phyloP scores from a whole-genome alignment of 2,329 filamentous ascomycete genomes.

The Coniochaeta sp. region DNA sequence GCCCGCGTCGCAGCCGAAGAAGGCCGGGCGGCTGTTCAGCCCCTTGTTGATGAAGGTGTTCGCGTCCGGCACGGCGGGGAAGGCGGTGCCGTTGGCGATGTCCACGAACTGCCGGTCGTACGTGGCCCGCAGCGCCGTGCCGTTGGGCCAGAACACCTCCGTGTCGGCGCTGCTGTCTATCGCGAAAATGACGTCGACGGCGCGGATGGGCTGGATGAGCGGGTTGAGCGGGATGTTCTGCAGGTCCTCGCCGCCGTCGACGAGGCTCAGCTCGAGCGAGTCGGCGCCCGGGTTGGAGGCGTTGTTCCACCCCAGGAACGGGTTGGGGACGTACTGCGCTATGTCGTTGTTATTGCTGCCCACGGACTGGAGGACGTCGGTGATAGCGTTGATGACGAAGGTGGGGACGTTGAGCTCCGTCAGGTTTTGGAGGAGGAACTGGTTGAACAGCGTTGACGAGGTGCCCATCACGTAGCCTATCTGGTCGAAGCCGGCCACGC shows the following conservation, averaged over 20 bases:
- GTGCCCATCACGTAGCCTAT: conserved; percentile 81
- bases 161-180: conserved; percentile 60
- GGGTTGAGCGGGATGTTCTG: conserved; percentile 48
- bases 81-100: conserved; percentile 46
- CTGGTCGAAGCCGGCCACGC: conserved; percentile 77
- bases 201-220: conserved; percentile 39
- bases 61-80: conserved; percentile 50
- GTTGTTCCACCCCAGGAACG: conserved; percentile 47
- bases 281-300: conserved; percentile 27
- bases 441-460: conserved; percentile 78
- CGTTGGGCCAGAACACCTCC: conserved; percentile 50
- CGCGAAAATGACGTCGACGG: conserved; percentile 57
- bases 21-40: conserved; percentile 52
- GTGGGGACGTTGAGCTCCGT: conserved; percentile 33
- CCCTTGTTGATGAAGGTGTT: conserved; percentile 50
- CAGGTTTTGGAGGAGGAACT: conserved; percentile 61
- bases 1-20: conserved; percentile 52
- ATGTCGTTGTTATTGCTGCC: conserved; percentile 43
- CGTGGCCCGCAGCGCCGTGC: conserved; percentile 49
- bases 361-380: conserved; percentile 44
- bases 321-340: conserved; percentile 53
- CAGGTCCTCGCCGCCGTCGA: conserved; percentile 41
- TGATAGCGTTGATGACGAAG: conserved; percentile 44
- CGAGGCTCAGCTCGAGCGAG: conserved; percentile 33
- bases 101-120: conserved; percentile 42